Base-by-base conservation (phyloP, 73 alveolate genomes). In the Tetrahymena borealis region DNA sequence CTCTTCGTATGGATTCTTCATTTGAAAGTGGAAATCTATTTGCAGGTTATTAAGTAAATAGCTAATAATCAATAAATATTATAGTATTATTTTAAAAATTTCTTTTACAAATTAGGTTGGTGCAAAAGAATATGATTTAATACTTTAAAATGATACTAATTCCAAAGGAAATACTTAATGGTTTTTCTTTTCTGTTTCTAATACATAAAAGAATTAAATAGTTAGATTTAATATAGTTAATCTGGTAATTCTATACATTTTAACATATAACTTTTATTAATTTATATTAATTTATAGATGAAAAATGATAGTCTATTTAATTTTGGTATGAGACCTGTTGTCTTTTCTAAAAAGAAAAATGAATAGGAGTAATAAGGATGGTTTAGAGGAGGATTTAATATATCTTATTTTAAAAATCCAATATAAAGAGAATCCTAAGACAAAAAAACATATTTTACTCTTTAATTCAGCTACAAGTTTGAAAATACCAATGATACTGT, bases 401-500 rank as follows among this genome's bases (percentile, higher is more conserved):
- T 97, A 13, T 78, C 94, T 28, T 97, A 97, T 78, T 91, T 91
- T 38, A 90, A 91, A 77, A 97, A 96, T 93, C 37, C 36, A 38
- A 78, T 93, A 10, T 32, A 32, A 90, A 32, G 96, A 33, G 93
- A 78, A 78, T 39, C 93, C 39, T 39, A 93, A 85, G 90, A 93
- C 31, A 85, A 91, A 38, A 94, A 97, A 85, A 91, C 96, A 41
- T 97, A 91, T 91, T 98, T 97, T 94, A 97, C 99, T 7, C 96
- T 98, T 35, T 94, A 99, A 16, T 98, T 98, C 94, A 78, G 97
- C 39, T 97, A 97, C 91, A 97, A 97, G 78, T 98, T 97, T 40
- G 91, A 96, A 91, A 94, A 95, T 90, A 98, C 96, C 90, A 95
- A 98, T 91, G 99, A 98, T 93, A 97, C 96, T 77, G 99, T 98